phyloP scores from a whole-genome alignment of 768 basidiomycete genomes.

The Auricularia heimuer region DNA sequence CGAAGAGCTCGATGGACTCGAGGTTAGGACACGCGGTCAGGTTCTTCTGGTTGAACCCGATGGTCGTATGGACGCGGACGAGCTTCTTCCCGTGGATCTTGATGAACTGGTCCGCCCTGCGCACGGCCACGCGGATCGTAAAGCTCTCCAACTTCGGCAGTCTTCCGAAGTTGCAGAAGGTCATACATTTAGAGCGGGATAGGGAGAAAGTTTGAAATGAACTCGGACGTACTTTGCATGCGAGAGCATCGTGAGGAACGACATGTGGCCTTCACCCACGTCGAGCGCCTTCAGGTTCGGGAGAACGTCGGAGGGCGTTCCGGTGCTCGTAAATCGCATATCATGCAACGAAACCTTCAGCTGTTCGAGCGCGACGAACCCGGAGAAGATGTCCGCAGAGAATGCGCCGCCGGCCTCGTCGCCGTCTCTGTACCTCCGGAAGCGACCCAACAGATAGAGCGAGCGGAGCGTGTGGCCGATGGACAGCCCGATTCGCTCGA shows the following conservation, averaged over 20 bases:
- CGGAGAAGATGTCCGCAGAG: no score
- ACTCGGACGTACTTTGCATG: not conserved
- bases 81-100: not conserved
- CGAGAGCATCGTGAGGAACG: not conserved
- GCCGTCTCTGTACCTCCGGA: no score
- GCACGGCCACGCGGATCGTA: not conserved
- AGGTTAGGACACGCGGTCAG: not conserved
- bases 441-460: no score
- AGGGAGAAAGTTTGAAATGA: not conserved
- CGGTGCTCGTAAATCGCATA: no score
- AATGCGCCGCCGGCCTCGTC: no score
- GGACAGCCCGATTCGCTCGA: no score
- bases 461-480: no score
- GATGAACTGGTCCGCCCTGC: not conserved
- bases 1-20: not conserved
- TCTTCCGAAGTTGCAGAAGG: not conserved
- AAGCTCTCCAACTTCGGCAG: not conserved
- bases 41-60: not conserved
- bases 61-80: not conserved
- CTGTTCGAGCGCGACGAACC: no score
- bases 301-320: no score
- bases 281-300: not conserved
- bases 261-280: not conserved
- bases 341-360: no score
- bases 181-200: not conserved